Conservation (phyloP, 176 grass and related monocot genomes). For the Chloris gayana region DNA sequence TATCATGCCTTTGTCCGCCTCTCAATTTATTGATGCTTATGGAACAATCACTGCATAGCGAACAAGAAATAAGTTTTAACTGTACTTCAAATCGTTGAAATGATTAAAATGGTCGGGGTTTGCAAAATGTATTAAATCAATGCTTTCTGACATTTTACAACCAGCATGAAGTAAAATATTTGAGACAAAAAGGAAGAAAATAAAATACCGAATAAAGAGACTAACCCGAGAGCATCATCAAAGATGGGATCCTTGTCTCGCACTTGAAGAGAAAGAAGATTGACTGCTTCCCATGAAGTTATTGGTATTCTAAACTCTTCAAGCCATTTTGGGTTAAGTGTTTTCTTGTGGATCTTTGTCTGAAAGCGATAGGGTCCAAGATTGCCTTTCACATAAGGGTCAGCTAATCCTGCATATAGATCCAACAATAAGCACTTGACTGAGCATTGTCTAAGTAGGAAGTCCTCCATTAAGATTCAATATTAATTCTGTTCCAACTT, state of each 20-base stretch:
- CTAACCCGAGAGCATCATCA: conserved; percentile 91
- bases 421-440: conserved; percentile 3
- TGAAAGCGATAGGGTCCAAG: conserved; percentile 84
- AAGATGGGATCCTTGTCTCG: conserved; percentile 92
- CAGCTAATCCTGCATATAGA: conserved; percentile 69
- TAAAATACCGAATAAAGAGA: conserved; percentile 11
- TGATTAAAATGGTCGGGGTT: conserved; percentile 9
- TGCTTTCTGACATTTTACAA: conserved; percentile 8
- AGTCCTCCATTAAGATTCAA: conserved; percentile 35
- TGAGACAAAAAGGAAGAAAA: background rate
- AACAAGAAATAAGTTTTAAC: conserved; percentile 12
- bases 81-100: background rate
- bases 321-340: conserved; percentile 83
- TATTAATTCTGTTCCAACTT: background rate
- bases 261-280: conserved; percentile 87
- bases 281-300: conserved; percentile 77
- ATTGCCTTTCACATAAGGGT: conserved; percentile 85
- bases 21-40: conserved; percentile 74
- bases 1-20: conserved; percentile 83
- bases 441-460: background rate
- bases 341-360: conserved; percentile 95
- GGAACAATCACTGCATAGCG: conserved; percentile 62
- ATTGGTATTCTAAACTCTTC: conserved; percentile 96
- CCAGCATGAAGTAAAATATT: conserved; percentile 30
- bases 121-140: background rate